A percentile compares a stretch with the other conserved stretches of the same genome.
phyloP scores from a whole-genome alignment of 148 eudicot species.

The Heliamphora exappendiculata region DNA sequence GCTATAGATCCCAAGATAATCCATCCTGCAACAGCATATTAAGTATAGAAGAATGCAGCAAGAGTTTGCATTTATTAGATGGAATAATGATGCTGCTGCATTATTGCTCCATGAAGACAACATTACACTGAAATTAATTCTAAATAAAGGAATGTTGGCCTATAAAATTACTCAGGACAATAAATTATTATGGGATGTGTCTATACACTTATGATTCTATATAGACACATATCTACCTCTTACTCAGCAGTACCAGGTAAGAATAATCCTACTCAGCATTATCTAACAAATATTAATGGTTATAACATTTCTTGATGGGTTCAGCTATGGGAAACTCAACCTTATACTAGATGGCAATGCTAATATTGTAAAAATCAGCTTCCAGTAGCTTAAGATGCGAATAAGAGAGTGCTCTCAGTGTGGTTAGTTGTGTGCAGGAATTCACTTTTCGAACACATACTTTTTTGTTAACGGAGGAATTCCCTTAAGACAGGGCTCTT shows the following conservation, averaged over 20 bases:
- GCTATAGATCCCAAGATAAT: background rate
- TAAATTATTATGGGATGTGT: background rate
- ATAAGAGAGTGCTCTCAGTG: background rate
- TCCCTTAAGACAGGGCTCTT: too few species aligned
- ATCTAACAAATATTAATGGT: background rate
- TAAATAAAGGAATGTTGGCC: background rate
- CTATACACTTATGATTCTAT: background rate
- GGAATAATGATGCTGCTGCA: background rate
- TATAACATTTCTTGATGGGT: background rate
- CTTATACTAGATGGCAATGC: too few species aligned
- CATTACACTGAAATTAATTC: background rate
- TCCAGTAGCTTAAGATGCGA: too few species aligned
- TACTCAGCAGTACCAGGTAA: background rate
- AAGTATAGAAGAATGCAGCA: background rate
- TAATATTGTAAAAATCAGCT: too few species aligned
- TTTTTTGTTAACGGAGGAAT: too few species aligned
- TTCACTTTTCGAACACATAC: background rate
- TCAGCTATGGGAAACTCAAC: background rate
- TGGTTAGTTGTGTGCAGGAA: background rate
- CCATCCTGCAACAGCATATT: background rate
- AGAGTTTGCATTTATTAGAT: background rate
- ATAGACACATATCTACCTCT: background rate
- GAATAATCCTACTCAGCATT: background rate
- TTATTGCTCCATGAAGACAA: background rate
- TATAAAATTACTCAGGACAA: background rate